phyloP scores from a whole-genome alignment of 441 rosid genomes.

The Rhodomyrtus psidioides region DNA sequence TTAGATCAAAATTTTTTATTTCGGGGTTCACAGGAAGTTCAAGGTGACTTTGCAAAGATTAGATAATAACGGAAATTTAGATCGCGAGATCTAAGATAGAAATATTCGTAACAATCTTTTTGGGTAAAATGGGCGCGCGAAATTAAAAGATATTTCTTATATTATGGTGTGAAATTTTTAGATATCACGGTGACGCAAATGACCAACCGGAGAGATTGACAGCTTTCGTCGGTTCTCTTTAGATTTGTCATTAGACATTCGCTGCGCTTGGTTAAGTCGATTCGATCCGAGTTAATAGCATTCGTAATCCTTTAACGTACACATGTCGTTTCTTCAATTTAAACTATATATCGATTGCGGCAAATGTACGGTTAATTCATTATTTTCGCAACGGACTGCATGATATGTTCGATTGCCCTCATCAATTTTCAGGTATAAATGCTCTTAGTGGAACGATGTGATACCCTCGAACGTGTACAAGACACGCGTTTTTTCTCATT shows the following conservation, averaged over 20 bases:
- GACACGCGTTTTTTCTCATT: no score
- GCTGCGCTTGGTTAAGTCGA: not conserved
- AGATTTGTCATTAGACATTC: not conserved
- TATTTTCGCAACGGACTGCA: not conserved
- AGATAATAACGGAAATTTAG: not conserved
- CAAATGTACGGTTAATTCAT: not conserved
- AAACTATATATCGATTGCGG: not conserved
- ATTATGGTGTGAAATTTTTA: not conserved
- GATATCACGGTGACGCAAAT: not conserved
- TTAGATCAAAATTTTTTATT: not conserved
- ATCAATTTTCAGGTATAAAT: not conserved
- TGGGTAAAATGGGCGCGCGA: not conserved
- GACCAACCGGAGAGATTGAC: not conserved
- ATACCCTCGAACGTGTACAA: no score
- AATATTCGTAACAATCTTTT: no score
- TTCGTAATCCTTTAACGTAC: not conserved
- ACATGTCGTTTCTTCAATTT: not conserved
- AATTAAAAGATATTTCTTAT: not conserved
- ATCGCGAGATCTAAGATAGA: not conserved
- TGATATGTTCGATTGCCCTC: not conserved
- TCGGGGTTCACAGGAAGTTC: not conserved
- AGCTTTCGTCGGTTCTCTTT: rapidly evolving
- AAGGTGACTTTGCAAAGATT: not conserved
- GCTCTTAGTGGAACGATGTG: not conserved
- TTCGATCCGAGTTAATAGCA: not conserved